Conservation (phyloP, 805 yeast genomes). For the Sugiyamaella floridensis region DNA sequence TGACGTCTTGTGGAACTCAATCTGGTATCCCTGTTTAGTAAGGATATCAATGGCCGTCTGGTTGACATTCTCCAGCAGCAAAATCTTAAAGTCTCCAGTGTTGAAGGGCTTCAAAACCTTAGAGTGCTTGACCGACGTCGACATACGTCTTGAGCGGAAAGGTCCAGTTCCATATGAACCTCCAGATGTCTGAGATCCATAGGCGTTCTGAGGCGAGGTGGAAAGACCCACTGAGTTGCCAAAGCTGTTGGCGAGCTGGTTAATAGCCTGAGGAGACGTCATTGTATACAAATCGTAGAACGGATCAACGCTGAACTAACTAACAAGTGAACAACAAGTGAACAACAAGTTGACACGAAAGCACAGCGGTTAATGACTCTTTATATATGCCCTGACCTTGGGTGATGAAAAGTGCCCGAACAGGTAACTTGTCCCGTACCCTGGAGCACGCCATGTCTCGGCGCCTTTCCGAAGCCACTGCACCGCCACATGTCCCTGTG, state of each 20-base stretch:
- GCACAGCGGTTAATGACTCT: not conserved
- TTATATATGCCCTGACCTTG: not conserved
- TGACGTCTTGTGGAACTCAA: conserved; percentile 85
- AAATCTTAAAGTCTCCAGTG: conserved; percentile 88
- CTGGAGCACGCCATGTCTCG: not conserved
- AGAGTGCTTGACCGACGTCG: conserved; percentile 10
- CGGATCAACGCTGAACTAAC: no score
- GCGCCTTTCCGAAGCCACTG: not conserved
- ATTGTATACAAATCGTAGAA: conserved; percentile 12
- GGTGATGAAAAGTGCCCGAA: not conserved
- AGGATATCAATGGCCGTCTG: conserved; percentile 84
- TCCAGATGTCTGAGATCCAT: conserved; percentile 4
- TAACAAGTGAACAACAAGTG: not conserved
- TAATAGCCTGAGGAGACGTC: conserved; percentile 29
- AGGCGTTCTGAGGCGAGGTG: conserved; percentile 19
- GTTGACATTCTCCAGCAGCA: conserved; percentile 88
- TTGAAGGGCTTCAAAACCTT: conserved; percentile 85
- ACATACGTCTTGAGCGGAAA: conserved; percentile 13
- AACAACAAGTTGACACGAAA: not conserved
- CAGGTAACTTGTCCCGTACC: not conserved
- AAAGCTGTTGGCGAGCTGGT: conserved; percentile 14
- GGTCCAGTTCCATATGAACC: conserved; percentile 1
- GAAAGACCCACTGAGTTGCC: conserved; percentile 17
- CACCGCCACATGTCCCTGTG: not conserved
- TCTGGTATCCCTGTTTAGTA: conserved; percentile 89